Conservation (phyloP, 1,284 basidiomycete genomes). For the Hemileia vastatrix region DNA sequence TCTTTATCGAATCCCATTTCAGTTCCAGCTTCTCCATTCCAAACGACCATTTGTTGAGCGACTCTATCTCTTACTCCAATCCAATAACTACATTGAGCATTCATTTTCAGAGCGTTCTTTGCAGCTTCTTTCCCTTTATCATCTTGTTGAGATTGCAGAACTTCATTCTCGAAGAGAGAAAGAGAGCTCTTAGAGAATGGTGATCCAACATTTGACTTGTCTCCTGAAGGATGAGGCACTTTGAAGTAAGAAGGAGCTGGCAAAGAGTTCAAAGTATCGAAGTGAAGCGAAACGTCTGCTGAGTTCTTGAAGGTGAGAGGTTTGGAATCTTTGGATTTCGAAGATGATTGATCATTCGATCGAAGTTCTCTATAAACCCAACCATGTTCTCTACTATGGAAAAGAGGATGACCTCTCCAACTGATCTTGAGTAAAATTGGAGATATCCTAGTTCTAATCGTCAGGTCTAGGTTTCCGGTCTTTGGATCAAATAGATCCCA, state of each 20-base stretch:
- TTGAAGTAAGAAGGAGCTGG: conserved; percentile 67
- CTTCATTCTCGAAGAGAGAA: conserved; percentile 74
- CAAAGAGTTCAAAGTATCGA: conserved; percentile 48
- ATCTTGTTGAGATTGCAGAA: conserved; percentile 58
- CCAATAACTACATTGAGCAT: conserved; percentile 95
- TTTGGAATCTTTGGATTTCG: not conserved
- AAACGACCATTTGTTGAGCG: conserved; percentile 83
- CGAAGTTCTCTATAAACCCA: conserved; percentile 60
- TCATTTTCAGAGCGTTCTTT: conserved; percentile 76
- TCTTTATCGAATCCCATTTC: conserved; percentile 51
- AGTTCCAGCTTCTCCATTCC: conserved; percentile 54
- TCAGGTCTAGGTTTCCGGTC: conserved; percentile 59
- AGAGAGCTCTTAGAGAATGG: conserved; percentile 84
- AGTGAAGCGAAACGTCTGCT: conserved; percentile 54
- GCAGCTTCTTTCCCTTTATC: conserved; percentile 61
- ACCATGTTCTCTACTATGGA: conserved; percentile 75
- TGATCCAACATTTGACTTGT: conserved; percentile 82
- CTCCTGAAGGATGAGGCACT: conserved; percentile 90
- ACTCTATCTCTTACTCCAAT: conserved; percentile 87
- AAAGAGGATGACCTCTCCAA: conserved; percentile 78
- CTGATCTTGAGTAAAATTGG: conserved; percentile 76
- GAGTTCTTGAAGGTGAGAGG: not conserved
- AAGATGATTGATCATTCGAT: not conserved
- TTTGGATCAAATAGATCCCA: no score
- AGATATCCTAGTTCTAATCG: conserved; percentile 69